A percentile compares a stretch with the other conserved stretches of the same genome.
phyloP scores from a whole-genome alignment of 306 rosid genomes.

The Carpinus fangiana region DNA sequence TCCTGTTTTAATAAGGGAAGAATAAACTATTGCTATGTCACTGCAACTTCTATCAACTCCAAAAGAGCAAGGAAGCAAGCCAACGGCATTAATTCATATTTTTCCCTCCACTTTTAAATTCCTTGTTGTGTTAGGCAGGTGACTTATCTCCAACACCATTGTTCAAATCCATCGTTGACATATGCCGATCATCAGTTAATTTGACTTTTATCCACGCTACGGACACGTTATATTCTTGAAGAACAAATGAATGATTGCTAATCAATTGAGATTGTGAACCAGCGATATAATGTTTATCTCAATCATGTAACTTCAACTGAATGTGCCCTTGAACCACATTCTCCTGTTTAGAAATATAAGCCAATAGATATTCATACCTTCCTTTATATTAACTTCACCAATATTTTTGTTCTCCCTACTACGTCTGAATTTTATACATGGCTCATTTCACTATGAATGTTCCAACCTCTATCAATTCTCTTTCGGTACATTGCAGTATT shows the following conservation, averaged over 20 bases:
- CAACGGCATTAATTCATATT: too few relatives aligned
- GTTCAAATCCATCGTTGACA: background rate
- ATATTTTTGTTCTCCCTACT: too few relatives aligned
- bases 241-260: background rate
- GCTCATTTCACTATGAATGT: background rate
- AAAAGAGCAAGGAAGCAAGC: too few relatives aligned
- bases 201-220: background rate
- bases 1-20: too few relatives aligned
- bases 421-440: background rate
- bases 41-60: background rate
- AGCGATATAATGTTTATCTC: background rate
- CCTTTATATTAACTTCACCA: too few relatives aligned
- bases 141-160: background rate
- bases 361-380: too few relatives aligned
- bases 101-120: background rate
- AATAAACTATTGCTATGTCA: background rate
- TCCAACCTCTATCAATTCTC: background rate
- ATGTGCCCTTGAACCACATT: background rate
- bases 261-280: background rate
- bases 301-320: background rate
- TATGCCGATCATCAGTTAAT: background rate
- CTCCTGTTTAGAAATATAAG: too few relatives aligned
- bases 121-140: background rate
- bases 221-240: background rate
- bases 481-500: background rate